Conservation (phyloP, 2,329 filamentous ascomycete genomes). For the Phialophora macrospora region DNA sequence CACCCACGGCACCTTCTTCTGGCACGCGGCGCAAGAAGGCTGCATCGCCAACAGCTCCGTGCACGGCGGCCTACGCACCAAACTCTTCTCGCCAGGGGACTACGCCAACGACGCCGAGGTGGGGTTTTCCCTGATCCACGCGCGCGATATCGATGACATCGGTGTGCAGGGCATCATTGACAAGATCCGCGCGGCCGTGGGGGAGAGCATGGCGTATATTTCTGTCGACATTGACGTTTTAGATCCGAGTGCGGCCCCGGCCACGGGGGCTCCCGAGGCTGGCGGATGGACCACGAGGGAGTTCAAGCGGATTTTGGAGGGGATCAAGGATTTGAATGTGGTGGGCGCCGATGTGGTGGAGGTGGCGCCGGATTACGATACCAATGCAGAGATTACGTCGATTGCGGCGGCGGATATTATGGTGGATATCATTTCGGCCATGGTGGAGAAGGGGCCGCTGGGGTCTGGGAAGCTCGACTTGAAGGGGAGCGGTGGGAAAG, state of each 20-base stretch:
- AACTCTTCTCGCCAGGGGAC: slow-evolving; percentile 16
- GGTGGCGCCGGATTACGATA: slow-evolving; percentile 19
- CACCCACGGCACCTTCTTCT: slow-evolving; percentile 25
- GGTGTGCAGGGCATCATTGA: slow-evolving; percentile 26
- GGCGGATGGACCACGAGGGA: slow-evolving; percentile 27
- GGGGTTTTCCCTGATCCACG: slow-evolving; percentile 23
- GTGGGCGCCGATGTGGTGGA: slow-evolving; percentile 30
- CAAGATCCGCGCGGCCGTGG: slow-evolving; percentile 14
- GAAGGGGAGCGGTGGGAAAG: too few species aligned
- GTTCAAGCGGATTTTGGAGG: slow-evolving; percentile 26
- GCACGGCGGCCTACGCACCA: slow-evolving; percentile 25
- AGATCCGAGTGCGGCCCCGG: slow-evolving; percentile 22
- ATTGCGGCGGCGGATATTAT: slow-evolving; percentile 24
- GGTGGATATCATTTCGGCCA: too few species aligned
- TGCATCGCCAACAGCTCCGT: slow-evolving; percentile 11
- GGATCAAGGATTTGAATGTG: slow-evolving; percentile 24
- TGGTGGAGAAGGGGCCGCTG: too few species aligned
- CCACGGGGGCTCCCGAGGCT: slow-evolving; percentile 22
- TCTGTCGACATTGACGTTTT: slow-evolving; percentile 27
- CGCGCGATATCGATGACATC: slow-evolving; percentile 19
- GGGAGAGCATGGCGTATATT: slow-evolving; percentile 23
- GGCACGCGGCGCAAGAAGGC: slow-evolving; percentile 24
- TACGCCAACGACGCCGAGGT: slow-evolving; percentile 14
- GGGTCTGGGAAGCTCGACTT: too few species aligned
- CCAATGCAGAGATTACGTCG: slow-evolving; percentile 23